Evolutionary conservation across 164 flowering plant species (phyloP).

Genomic region (Nelumbo lutea): DNA sequence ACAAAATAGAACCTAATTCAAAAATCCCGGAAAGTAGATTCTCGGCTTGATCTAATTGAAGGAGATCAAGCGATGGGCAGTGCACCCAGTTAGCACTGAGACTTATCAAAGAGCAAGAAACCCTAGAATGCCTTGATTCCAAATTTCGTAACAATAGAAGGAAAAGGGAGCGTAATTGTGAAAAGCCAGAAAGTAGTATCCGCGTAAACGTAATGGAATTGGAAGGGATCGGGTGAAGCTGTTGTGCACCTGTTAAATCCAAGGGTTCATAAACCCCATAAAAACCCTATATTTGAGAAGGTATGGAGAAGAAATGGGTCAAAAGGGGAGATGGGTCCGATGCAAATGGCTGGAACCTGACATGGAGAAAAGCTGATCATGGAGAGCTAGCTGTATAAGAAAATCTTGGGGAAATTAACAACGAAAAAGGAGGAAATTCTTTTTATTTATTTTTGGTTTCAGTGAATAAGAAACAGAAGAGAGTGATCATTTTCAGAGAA

Average conservation of each 20-base stretch:
- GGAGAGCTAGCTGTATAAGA: slow-evolving; percentile 4
- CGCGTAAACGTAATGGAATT: not conserved
- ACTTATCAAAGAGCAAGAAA: not conserved
- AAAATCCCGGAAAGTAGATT: not conserved
- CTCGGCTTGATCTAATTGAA: not conserved
- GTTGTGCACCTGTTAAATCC: slow-evolving; percentile 24
- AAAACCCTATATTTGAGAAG: slow-evolving; percentile 29
- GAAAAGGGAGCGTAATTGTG: not conserved
- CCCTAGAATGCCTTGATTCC: not conserved
- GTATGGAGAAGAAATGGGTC: slow-evolving; percentile 5
- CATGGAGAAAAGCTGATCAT: slow-evolving; percentile 19
- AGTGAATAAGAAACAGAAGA: slow-evolving; percentile 7
- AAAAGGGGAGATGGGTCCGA: slow-evolving; percentile 14
- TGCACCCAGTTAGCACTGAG: not conserved
- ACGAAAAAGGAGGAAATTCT: slow-evolving; percentile 5
- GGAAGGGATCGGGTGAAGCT: slow-evolving; percentile 18
- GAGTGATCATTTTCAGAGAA: slow-evolving; percentile 11
- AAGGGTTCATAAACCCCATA: slow-evolving; percentile 36
- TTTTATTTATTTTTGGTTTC: slow-evolving; percentile 6
- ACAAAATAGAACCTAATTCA: not conserved
- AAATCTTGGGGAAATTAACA: slow-evolving; percentile 6
- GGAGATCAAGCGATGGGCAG: not conserved
- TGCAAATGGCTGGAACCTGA: slow-evolving; percentile 21
- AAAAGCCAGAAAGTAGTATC: slow-evolving; percentile 10
- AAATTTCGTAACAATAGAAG: not conserved